Conservation (phyloP, 2,329 filamentous ascomycete species). For the Sclerotinia sclerotiorum region DNA sequence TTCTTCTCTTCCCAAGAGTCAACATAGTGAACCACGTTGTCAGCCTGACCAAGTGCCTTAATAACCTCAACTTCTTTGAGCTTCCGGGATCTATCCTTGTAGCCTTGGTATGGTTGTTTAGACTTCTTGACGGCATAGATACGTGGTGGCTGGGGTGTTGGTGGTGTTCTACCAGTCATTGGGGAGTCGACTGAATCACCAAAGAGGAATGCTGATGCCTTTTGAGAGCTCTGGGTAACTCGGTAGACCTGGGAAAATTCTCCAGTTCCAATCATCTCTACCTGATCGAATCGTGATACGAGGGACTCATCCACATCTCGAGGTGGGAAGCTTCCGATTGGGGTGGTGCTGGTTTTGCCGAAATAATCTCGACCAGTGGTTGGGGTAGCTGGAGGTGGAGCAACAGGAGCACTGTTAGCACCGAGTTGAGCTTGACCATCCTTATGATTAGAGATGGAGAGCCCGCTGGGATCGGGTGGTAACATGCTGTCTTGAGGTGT, state of each 20-base stretch:
- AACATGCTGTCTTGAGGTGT: constrained; percentile 76
- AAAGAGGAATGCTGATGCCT: constrained; percentile 46
- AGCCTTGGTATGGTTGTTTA: constrained; percentile 73
- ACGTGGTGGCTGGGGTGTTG: constrained; percentile 53
- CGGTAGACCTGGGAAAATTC: constrained; percentile 94
- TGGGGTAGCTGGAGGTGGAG: constrained; percentile 76
- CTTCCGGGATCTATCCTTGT: constrained; percentile 77
- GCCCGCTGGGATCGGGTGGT: constrained; percentile 75
- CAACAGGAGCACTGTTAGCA: constrained; percentile 45
- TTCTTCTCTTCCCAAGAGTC: constrained; percentile 85
- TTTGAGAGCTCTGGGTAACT: constrained; percentile 54
- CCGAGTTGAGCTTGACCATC: constrained; percentile 35
- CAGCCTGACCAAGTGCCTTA: constrained; percentile 71
- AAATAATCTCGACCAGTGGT: constrained; percentile 61
- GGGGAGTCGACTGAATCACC: constrained; percentile 47
- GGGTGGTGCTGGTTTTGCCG: constrained; percentile 62
- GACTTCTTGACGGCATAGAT: constrained; percentile 95
- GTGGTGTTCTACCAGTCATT: constrained; percentile 51
- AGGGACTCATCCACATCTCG: constrained; percentile 75
- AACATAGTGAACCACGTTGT: constrained; percentile 81
- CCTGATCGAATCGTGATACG: constrained; percentile 73
- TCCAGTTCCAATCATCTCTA: constrained; percentile 78
- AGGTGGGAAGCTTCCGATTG: constrained; percentile 67
- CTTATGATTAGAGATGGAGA: constrained; percentile 73
- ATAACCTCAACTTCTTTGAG: constrained; percentile 81